phyloP scores from a whole-genome alignment of 2,329 filamentous ascomycete species.

The Albifimbria verrucaria region DNA sequence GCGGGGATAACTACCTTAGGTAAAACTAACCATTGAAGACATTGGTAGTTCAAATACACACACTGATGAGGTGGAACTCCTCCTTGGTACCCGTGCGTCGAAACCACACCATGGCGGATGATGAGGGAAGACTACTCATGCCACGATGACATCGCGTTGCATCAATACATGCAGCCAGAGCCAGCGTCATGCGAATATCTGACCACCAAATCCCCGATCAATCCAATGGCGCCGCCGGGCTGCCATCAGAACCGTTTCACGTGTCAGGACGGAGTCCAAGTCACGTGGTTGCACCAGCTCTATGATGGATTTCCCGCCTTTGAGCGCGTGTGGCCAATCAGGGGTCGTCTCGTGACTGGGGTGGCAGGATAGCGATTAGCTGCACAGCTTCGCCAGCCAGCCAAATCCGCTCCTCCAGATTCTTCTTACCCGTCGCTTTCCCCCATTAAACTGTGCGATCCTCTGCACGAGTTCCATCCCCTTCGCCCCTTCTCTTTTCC shows the following conservation, averaged over 20 bases:
- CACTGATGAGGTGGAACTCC: no score
- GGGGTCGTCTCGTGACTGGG: background rate
- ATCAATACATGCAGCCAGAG: background rate
- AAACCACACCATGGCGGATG: no score
- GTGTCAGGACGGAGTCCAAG: background rate
- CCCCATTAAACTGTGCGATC: slow-evolving; percentile 1
- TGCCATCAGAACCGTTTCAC: background rate
- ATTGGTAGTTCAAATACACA: no score
- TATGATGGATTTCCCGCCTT: background rate
- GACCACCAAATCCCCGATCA: background rate
- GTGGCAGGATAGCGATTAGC: background rate
- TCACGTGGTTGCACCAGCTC: background rate
- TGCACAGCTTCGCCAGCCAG: background rate
- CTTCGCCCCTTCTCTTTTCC: slow-evolving; percentile 1
- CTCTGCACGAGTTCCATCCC: background rate
- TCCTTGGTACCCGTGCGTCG: no score
- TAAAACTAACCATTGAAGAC: no score
- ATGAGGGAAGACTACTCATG: no score
- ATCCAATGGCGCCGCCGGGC: background rate
- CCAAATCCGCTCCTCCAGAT: slow-evolving; percentile 1
- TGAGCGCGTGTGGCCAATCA: slow-evolving; percentile 34
- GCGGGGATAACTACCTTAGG: no score
- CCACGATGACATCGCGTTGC: background rate
- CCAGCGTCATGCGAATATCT: background rate
- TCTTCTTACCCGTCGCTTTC: slow-evolving; percentile 9